A percentile compares a stretch with the other conserved stretches of the same genome.
Evolutionary conservation across 441 rosid species (phyloP).

Genomic region (Erodium moschatum): DNA sequence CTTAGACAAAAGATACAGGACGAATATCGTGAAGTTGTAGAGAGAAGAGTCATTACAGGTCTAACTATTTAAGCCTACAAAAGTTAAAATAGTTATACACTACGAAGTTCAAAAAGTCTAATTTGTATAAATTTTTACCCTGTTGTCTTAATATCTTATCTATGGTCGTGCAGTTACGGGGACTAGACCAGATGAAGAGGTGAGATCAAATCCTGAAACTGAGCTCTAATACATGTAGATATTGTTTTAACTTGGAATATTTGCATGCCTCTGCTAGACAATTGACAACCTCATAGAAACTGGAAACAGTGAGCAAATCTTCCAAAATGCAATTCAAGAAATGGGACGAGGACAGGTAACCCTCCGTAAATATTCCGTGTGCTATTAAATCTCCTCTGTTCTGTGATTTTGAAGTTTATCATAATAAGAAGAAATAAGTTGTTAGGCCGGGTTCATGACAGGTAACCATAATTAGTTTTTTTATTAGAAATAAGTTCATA

Average conservation of each 20-base stretch:
- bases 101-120: no score
- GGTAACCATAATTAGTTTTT: no score
- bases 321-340: conserved; percentile 83
- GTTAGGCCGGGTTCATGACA: no score
- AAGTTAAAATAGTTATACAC: no score
- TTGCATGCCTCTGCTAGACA: conserved; percentile 35
- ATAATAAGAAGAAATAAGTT: no score
- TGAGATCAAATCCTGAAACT: conserved; percentile 25
- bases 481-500: no score
- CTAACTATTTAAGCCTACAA: neutral
- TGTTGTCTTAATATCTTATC: conserved; percentile 19
- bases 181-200: conserved; percentile 63
- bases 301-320: conserved; percentile 86
- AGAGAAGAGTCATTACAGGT: conserved; percentile 82
- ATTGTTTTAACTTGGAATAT: conserved; percentile 19
- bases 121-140: neutral
- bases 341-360: conserved; percentile 83
- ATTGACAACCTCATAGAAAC: conserved; percentile 82
- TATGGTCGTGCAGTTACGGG: conserved; percentile 46
- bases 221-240: conserved; percentile 15
- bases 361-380: neutral
- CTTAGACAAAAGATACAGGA: conserved; percentile 73
- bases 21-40: conserved; percentile 84
- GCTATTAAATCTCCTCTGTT: neutral
- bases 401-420: neutral